phyloP scores from a whole-genome alignment of 768 basidiomycete species.

The Mycena polygramma region DNA sequence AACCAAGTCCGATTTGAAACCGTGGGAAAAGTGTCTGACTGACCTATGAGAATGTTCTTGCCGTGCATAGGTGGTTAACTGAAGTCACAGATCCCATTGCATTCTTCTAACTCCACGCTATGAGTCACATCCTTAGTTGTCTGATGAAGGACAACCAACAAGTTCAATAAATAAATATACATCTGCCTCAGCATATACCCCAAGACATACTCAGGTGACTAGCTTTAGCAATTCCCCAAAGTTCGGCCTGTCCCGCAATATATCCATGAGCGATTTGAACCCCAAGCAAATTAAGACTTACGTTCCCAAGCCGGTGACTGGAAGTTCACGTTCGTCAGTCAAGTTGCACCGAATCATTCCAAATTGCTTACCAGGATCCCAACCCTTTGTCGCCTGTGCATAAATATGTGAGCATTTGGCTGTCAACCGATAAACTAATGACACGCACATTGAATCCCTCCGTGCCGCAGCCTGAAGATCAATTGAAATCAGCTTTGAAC shows the following conservation, averaged over 20 bases:
- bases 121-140: too few species aligned
- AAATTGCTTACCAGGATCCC: slow-evolving; percentile 67
- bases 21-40: too few species aligned
- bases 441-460: slow-evolving; percentile 68
- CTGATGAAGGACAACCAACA: not conserved
- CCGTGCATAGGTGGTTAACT: too few species aligned
- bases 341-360: slow-evolving; percentile 41
- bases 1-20: too few species aligned
- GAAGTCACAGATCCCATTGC: too few species aligned
- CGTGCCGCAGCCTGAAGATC: slow-evolving; percentile 60
- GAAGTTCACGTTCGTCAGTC: slow-evolving; percentile 16
- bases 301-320: slow-evolving; percentile 68
- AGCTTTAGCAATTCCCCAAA: slow-evolving; percentile 61
- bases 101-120: too few species aligned
- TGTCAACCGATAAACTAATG: not conserved
- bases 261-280: not conserved
- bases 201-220: slow-evolving; percentile 37
- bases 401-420: not conserved
- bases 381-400: slow-evolving; percentile 59
- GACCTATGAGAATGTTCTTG: too few species aligned
- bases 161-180: not conserved
- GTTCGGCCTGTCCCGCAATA: slow-evolving; percentile 50
- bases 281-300: not conserved
- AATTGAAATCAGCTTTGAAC: slow-evolving; percentile 4
- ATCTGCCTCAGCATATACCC: not conserved